Conservation (phyloP, 352 stramenopile genomes). For the Pythium rhizo-oryzae region DNA sequence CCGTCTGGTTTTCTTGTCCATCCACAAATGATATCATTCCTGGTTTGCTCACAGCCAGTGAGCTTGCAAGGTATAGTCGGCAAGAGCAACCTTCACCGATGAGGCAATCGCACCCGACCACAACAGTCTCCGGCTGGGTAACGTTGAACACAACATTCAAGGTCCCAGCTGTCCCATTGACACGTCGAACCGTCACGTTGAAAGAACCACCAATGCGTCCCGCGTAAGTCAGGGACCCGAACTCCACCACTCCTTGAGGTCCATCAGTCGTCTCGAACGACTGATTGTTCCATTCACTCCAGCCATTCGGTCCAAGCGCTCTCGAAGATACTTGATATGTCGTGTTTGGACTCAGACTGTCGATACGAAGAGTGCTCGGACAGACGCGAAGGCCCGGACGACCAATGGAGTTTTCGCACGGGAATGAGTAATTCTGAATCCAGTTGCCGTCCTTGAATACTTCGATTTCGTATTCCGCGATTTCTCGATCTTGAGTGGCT, state of each 20-base stretch:
- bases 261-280: constrained; percentile 24
- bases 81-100: constrained; percentile 37
- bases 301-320: constrained; percentile 36
- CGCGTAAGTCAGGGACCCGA: constrained; percentile 24
- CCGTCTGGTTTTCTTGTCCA: constrained; percentile 38
- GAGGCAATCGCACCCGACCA: constrained; percentile 36
- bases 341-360: constrained; percentile 29
- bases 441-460: constrained; percentile 1
- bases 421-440: constrained; percentile 8
- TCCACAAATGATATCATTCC: constrained; percentile 46
- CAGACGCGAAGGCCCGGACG: constrained; percentile 16
- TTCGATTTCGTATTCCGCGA: constrained; percentile 36
- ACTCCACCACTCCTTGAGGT: constrained; percentile 27
- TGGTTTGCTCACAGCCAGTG: constrained; percentile 12
- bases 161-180: constrained; percentile 37
- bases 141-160: constrained; percentile 38
- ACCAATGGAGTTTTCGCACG: constrained; percentile 12
- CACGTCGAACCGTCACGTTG: constrained; percentile 35
- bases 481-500: constrained; percentile 38
- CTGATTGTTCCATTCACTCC: constrained; percentile 24
- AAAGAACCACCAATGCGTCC: constrained; percentile 26
- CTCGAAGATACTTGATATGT: constrained; percentile 34
- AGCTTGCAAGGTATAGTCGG: constrained; percentile 32
- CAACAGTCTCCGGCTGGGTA: constrained; percentile 31
- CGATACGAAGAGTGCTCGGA: constrained; percentile 13